Evolutionary conservation across 148 eudicot species (phyloP).

Genomic region (Bassia scoparia): DNA sequence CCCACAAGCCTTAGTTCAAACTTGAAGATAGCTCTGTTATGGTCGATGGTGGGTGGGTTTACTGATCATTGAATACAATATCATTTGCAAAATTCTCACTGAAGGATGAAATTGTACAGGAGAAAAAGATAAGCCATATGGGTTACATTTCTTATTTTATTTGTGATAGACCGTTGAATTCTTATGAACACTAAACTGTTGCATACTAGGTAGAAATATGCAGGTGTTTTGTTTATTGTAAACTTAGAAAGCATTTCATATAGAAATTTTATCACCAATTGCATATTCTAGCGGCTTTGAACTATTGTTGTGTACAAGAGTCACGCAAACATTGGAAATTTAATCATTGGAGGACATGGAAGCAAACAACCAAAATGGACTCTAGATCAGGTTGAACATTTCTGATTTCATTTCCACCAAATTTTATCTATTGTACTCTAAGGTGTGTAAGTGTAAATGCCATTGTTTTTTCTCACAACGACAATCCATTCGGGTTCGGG

Average conservation of each 20-base stretch:
- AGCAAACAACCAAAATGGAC: too few species aligned
- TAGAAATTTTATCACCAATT: neutral
- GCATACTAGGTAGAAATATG: neutral
- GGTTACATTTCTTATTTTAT: constrained; percentile 6
- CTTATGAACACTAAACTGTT: constrained; percentile 2
- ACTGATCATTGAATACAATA: constrained; percentile 1
- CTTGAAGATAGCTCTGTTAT: neutral
- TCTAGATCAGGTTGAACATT: too few species aligned
- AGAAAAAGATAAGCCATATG: constrained; percentile 16
- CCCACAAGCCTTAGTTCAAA: constrained; percentile 42
- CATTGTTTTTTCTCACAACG: too few species aligned
- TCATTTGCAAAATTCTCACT: neutral
- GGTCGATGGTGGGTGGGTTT: neutral
- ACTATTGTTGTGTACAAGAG: too few species aligned
- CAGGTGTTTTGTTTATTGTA: constrained; percentile 1
- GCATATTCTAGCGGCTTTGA: too few species aligned
- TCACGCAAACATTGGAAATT: too few species aligned
- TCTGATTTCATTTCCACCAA: too few species aligned
- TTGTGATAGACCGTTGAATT: neutral
- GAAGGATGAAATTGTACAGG: constrained; percentile 27
- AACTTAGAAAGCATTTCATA: neutral
- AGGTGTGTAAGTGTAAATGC: too few species aligned
- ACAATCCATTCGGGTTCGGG: too few species aligned
- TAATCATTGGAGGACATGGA: too few species aligned
- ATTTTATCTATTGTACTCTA: too few species aligned